Conservation (phyloP, 495 filamentous ascomycete species). For the Aspergillus sclerotioniger region DNA sequence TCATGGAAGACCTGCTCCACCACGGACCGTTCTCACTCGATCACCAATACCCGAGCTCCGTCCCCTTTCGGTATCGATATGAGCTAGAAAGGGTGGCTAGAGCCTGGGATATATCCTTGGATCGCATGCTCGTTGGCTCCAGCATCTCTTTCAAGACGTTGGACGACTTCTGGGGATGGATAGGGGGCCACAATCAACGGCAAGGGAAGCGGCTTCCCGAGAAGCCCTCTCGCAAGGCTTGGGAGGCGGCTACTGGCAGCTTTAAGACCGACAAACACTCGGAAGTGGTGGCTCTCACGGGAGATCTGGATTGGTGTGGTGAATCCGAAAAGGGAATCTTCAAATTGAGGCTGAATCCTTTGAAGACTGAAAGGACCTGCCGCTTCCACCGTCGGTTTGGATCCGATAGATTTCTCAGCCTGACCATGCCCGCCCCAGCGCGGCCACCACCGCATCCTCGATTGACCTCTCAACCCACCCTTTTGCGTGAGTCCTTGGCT, state of each 20-base stretch:
- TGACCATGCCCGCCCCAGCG: conserved; percentile 39
- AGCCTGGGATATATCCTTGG: conserved; percentile 34
- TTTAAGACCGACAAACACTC: conserved; percentile 39
- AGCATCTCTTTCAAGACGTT: conserved; percentile 26
- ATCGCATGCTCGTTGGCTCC: conserved; percentile 29
- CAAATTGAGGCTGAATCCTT: conserved; percentile 40
- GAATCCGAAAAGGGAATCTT: conserved; percentile 37
- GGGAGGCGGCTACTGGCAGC: conserved; percentile 36
- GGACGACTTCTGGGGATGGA: conserved; percentile 42
- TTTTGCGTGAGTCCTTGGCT: conserved; percentile 35
- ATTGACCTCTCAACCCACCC: conserved; percentile 19
- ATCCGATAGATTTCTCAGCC: conserved; percentile 44
- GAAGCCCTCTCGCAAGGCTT: conserved; percentile 36
- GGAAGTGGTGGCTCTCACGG: conserved; percentile 42
- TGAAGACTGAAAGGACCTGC: conserved; percentile 44
- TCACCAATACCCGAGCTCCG: conserved; percentile 24
- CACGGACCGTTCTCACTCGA: conserved; percentile 36
- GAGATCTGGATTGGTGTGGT: conserved; percentile 40
- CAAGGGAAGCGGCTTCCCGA: conserved; percentile 35
- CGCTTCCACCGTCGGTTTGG: conserved; percentile 50
- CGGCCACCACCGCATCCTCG: conserved; percentile 37
- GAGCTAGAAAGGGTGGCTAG: conserved; percentile 42
- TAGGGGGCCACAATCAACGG: conserved; percentile 31
- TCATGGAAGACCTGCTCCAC: conserved; percentile 29
- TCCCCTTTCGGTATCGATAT: conserved; percentile 44